These are phyloP conservation scores for Paxillus rubicundulus DNA, from an alignment of 768 basidiomycete genomes.

Conservation along the genomic window DNA sequence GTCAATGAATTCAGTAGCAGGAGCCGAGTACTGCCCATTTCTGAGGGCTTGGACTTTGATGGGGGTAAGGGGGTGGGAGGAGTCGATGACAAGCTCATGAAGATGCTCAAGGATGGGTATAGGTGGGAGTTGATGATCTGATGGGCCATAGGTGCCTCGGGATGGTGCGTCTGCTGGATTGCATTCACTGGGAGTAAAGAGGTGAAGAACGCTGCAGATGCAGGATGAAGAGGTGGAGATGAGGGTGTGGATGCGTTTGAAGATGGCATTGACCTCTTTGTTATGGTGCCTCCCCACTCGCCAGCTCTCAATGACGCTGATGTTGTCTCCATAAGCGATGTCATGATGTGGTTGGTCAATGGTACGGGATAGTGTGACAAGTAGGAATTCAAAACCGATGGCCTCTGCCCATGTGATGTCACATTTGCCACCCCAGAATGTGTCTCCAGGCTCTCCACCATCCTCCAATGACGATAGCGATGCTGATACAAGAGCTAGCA, in stretches of 20 bases:
- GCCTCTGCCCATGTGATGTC: slow-evolving; percentile 21
- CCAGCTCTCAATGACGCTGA: slow-evolving; percentile 13
- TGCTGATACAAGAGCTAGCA: slow-evolving; percentile 12
- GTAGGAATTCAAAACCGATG: slow-evolving; percentile 14
- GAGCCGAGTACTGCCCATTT: no score
- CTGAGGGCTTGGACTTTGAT: no score
- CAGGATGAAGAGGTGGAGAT: slow-evolving; percentile 8
- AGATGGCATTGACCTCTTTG: slow-evolving; percentile 8
- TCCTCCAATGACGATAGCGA: slow-evolving; percentile 10
- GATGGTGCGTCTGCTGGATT: slow-evolving; percentile 9
- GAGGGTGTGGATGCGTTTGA: slow-evolving; percentile 1
- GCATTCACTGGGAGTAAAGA: background rate
- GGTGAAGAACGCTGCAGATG: background rate
- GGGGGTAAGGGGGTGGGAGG: no score
- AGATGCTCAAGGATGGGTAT: background rate
- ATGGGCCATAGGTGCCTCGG: background rate
- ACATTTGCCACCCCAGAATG: slow-evolving; percentile 10
- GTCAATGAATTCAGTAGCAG: no score
- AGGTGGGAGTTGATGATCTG: slow-evolving; percentile 4
- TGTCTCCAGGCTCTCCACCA: slow-evolving; percentile 26
- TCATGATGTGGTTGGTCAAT: background rate
- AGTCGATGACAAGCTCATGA: slow-evolving; percentile 17
- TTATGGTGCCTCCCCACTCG: slow-evolving; percentile 4
- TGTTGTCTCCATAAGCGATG: slow-evolving; percentile 12
- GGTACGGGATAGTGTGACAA: background rate